Conservation (phyloP, 2,329 filamentous ascomycete species). For the Aspergillus persii region DNA sequence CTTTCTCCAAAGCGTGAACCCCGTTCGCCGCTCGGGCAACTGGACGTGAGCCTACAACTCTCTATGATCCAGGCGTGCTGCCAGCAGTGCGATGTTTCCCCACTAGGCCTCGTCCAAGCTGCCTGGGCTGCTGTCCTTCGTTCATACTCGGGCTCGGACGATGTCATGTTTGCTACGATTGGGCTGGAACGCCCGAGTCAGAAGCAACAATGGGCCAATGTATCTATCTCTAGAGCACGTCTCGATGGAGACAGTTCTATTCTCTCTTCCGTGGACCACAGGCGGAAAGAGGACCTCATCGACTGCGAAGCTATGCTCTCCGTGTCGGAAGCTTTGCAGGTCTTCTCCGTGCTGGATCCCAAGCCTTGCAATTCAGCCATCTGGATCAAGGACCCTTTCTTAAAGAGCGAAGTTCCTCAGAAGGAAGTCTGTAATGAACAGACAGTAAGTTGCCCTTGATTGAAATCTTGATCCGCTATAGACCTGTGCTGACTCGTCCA, state of each 20-base stretch:
- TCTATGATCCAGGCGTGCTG: conserved; percentile 11
- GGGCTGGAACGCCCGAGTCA: conserved; percentile 6
- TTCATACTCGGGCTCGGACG: conserved; percentile 12
- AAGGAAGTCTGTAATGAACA: conserved; percentile 9
- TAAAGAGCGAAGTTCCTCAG: conserved; percentile 6
- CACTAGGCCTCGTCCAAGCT: conserved; percentile 11
- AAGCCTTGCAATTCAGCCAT: conserved; percentile 15
- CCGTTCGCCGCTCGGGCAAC: not conserved
- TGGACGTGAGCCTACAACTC: conserved; percentile 9
- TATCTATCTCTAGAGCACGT: conserved; percentile 9
- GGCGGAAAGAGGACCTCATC: conserved; percentile 6
- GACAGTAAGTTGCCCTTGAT: conserved; percentile 4
- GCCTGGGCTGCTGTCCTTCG: conserved; percentile 14
- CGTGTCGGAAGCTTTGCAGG: conserved; percentile 9
- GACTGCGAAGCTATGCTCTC: conserved; percentile 10
- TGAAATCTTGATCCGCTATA: not conserved
- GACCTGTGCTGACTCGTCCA: not conserved
- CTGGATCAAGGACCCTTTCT: conserved; percentile 8
- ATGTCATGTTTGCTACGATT: conserved; percentile 13
- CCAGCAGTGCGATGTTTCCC: conserved; percentile 12
- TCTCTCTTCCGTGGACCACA: conserved; percentile 7
- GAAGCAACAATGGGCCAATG: conserved; percentile 14
- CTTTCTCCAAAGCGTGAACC: conserved; percentile 7
- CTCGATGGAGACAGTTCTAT: conserved; percentile 7
- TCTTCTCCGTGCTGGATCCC: conserved; percentile 9